These are phyloP conservation scores for Eucalyptus polybractea DNA, from an alignment of 345 rosid species.

Conservation along the genomic window DNA sequence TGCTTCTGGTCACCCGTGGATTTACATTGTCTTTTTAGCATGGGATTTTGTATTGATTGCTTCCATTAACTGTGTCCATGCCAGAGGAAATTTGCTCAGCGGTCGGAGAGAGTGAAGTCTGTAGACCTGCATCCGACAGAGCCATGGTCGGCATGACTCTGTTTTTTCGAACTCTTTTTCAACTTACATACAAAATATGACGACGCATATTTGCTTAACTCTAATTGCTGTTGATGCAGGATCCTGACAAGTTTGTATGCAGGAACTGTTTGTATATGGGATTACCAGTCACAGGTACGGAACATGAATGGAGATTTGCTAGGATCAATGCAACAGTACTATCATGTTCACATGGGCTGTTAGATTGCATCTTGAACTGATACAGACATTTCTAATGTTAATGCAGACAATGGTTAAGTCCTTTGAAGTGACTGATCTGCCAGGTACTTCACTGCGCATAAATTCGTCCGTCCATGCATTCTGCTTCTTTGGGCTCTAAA, in stretches of 20 bases:
- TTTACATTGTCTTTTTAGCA: neutral
- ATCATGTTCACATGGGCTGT: neutral
- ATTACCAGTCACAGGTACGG: conserved; percentile 76
- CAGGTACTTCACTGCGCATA: conserved; percentile 31
- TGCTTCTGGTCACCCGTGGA: neutral
- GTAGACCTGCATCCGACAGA: conserved; percentile 44
- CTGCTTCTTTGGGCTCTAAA: neutral
- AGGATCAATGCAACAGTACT: neutral
- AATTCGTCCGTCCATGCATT: neutral
- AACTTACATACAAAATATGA: neutral
- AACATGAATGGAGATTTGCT: neutral
- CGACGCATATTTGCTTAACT: neutral
- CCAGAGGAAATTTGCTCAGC: conserved; percentile 43
- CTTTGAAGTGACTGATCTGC: conserved; percentile 78
- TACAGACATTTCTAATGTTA: neutral
- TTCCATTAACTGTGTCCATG: neutral
- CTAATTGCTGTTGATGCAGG: conserved; percentile 12
- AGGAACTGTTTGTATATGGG: conserved; percentile 42
- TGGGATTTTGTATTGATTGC: neutral
- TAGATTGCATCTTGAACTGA: neutral
- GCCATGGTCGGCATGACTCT: conserved; percentile 24
- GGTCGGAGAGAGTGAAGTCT: conserved; percentile 47
- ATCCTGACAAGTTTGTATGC: conserved; percentile 37
- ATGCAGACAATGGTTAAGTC: conserved; percentile 76
- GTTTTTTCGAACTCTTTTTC: neutral